phyloP scores from a whole-genome alignment of 169 alveolate species.

The Plasmodium relictum region DNA sequence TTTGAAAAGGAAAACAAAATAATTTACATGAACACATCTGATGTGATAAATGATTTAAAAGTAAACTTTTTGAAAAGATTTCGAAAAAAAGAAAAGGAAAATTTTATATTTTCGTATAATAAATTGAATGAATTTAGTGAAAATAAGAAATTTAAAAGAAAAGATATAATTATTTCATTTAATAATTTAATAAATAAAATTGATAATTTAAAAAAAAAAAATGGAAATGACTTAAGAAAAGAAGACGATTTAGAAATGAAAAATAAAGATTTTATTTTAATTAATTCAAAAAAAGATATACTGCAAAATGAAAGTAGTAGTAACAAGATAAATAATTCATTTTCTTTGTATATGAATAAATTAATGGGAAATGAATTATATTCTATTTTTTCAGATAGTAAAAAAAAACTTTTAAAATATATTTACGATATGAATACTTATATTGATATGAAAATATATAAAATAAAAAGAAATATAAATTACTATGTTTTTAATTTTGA shows the following conservation, averaged over 20 bases:
- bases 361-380: not conserved
- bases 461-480: constrained; percentile 30
- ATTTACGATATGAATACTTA: not conserved
- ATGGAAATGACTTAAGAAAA: too few relatives aligned
- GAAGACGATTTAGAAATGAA: too few relatives aligned
- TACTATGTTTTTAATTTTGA: constrained; percentile 42
- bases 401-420: not conserved
- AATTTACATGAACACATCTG: constrained; percentile 60
- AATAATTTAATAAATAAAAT: too few relatives aligned
- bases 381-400: not conserved
- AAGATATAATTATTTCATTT: not conserved
- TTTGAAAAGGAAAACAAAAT: constrained; percentile 56
- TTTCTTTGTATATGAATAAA: too few relatives aligned
- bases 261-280: too few relatives aligned
- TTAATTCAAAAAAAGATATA: too few relatives aligned
- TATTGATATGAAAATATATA: constrained; percentile 6
- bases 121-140: not conserved
- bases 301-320: too few relatives aligned
- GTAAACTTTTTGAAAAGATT: constrained; percentile 30
- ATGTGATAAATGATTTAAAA: constrained; percentile 55
- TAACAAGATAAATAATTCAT: too few relatives aligned
- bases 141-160: not conserved
- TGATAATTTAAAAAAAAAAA: too few relatives aligned
- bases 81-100: constrained; percentile 10
- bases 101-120: not conserved